These are phyloP conservation scores for Nothopassalora personata DNA, from an alignment of 2,329 filamentous ascomycete genomes.

Conservation along the genomic window DNA sequence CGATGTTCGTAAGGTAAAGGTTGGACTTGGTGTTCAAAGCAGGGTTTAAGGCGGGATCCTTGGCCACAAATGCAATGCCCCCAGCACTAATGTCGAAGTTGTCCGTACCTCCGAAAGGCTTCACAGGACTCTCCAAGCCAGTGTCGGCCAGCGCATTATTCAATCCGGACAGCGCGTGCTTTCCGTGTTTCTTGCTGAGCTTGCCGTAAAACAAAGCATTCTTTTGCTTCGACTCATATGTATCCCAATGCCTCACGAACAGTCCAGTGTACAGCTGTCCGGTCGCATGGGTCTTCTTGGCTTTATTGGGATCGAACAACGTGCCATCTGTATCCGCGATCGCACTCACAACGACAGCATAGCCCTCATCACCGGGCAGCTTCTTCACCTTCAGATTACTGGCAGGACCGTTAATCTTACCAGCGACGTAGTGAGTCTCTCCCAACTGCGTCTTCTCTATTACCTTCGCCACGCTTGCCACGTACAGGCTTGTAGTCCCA, in stretches of 20 bases:
- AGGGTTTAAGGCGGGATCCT: conserved; percentile 64
- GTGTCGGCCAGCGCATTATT: conserved; percentile 60
- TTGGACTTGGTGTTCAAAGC: conserved; percentile 77
- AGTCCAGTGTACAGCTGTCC: conserved; percentile 48
- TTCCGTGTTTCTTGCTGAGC: conserved; percentile 40
- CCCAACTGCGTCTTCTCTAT: not conserved
- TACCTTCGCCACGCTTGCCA: conserved; percentile 17
- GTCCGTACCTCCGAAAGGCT: conserved; percentile 71
- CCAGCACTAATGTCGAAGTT: conserved; percentile 73
- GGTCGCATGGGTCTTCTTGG: conserved; percentile 42
- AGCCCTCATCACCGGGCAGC: conserved; percentile 33
- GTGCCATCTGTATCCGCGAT: conserved; percentile 63
- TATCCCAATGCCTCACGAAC: conserved; percentile 52
- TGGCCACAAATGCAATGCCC: conserved; percentile 64
- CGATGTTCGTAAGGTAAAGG: conserved; percentile 66
- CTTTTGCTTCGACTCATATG: conserved; percentile 59
- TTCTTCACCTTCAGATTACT: conserved; percentile 44
- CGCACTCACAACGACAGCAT: conserved; percentile 49
- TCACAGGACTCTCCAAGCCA: conserved; percentile 61
- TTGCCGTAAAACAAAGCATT: conserved; percentile 69
- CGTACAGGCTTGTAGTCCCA: conserved; percentile 33
- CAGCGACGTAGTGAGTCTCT: conserved; percentile 16
- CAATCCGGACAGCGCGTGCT: conserved; percentile 43
- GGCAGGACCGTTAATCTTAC: conserved; percentile 42
- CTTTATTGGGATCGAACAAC: conserved; percentile 51